Evolutionary conservation across 2,329 filamentous ascomycete genomes (phyloP).

Genomic region (Arthrinium puccinioides): DNA sequence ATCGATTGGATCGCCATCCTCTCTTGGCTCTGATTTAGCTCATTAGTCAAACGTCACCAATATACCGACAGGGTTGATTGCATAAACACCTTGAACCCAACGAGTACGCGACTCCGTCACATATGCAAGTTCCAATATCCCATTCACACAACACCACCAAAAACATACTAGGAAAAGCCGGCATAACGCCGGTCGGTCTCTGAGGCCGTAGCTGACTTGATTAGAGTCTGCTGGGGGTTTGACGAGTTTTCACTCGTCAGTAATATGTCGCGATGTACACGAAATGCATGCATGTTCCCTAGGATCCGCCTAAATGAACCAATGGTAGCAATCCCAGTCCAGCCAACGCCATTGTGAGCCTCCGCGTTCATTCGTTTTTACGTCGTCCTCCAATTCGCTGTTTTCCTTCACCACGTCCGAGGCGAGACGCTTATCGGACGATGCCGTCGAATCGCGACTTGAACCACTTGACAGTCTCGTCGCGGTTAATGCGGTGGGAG

Average conservation of each 20-base stretch:
- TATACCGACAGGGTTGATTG: background rate
- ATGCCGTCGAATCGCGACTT: conserved; percentile 91
- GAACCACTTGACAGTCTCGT: conserved; percentile 97
- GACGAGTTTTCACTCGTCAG: conserved; percentile 38
- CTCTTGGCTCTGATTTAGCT: background rate
- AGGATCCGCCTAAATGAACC: background rate
- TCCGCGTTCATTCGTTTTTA: conserved; percentile 8
- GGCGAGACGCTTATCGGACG: conserved; percentile 68
- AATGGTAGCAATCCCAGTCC: conserved; percentile 12
- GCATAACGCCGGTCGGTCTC: conserved; percentile 65
- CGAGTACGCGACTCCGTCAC: background rate
- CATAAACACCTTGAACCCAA: no score
- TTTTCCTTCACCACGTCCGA: conserved; percentile 1
- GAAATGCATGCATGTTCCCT: conserved; percentile 13
- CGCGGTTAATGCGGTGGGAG: conserved; percentile 86
- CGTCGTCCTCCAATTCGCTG: no score
- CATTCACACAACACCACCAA: conserved; percentile 15
- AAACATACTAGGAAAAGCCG: conserved; percentile 41
- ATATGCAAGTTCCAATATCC: background rate
- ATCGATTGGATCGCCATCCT: background rate
- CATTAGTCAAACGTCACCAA: background rate
- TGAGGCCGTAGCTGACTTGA: conserved; percentile 61
- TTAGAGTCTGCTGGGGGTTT: conserved; percentile 43
- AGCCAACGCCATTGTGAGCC: conserved; percentile 27
- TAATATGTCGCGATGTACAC: conserved; percentile 31